Base-by-base conservation (phyloP, 768 basidiomycete genomes). In the Termitomyces sp. region DNA sequence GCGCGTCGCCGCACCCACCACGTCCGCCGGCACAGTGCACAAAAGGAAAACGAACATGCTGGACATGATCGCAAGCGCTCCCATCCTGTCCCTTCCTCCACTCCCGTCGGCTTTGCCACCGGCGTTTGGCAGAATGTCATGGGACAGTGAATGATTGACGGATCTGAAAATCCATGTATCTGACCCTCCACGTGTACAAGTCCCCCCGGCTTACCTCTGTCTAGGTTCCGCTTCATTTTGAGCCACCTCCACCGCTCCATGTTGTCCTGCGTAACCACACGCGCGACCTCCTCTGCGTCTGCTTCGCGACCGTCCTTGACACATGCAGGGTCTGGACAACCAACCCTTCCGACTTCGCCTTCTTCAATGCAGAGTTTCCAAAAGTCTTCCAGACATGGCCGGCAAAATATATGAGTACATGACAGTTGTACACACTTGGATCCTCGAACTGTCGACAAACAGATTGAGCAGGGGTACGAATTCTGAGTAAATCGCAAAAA, bases 381-480 rank as follows among this genome's bases (percentile, higher is more conserved):
- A 68, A 90, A 94, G 53, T 88, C 86, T 53, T 77, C 77, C 28
- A 96, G 70, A 66, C 94, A 96, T 8, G 79, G 69, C n/a, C 83
- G 81, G 68, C 94, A 96, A 69, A 94, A 95, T 13, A 94, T 80
- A 69, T 95, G 94, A 1, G 72, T 70, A 66, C 93, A 95, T 2
- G 74, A 67, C 50, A 95, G 75, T 60, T 82, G 77, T 16, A 94
- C 64, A 67, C 92, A 94, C 62, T 83, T 81, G 14, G 81, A 77
- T 45, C 94, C 94, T 67, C 92, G 94, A 58, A 84, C 72, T 14
- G 81, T 79, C 36, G 80, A 79, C 4, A 95, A 72, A 69, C 94
- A 96, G 51, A 96, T 84, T 26, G 85, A 76, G 66, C 94, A 96
- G 28, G 76, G 70, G 69, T 90, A 89, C 0, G 87, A 83, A 16